Evolutionary conservation across 176 grass and related monocot species (phyloP).

Genomic region (Paspalum notatum): DNA sequence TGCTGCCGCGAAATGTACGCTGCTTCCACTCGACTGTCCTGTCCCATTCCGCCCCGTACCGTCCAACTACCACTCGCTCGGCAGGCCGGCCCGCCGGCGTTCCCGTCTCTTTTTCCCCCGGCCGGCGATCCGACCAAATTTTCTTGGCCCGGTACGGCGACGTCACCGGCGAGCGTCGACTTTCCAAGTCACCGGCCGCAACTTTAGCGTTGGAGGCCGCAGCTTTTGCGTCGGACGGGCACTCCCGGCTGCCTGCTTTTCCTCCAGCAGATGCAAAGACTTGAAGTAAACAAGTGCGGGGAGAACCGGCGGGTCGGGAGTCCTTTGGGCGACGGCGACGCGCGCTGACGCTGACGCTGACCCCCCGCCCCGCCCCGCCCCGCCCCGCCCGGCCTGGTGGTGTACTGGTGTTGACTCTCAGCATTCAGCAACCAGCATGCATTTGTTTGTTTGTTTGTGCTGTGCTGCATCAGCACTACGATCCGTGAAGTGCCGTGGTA

Average conservation of each 20-base stretch:
- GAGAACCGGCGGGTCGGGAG: constrained; percentile 21
- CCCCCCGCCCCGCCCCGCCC: no score
- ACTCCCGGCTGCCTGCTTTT: constrained; percentile 50
- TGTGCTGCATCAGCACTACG: no score
- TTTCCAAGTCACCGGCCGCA: constrained; percentile 58
- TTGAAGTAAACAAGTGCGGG: background rate
- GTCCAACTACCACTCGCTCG: background rate
- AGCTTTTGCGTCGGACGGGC: constrained; percentile 58
- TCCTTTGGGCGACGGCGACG: constrained; percentile 37
- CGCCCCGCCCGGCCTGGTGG: background rate
- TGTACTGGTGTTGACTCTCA: constrained; percentile 44
- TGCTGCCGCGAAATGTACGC: no score
- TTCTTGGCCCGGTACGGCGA: constrained; percentile 28
- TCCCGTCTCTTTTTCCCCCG: constrained; percentile 6
- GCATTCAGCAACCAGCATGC: no score
- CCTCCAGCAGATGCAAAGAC: constrained; percentile 26
- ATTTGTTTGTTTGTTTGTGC: no score
- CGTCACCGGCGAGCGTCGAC: constrained; percentile 45
- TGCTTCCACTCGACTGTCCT: no score
- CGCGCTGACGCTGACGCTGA: background rate
- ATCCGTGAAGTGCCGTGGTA: no score
- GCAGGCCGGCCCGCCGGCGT: constrained; percentile 5
- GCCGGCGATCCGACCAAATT: constrained; percentile 24
- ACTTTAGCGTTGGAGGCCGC: constrained; percentile 41
- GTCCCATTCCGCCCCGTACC: background rate